Evolutionary conservation across 345 rosid genomes (phyloP), one percentile per base, ranked within the genome.

Genomic region (Brassica juncea): DNA sequence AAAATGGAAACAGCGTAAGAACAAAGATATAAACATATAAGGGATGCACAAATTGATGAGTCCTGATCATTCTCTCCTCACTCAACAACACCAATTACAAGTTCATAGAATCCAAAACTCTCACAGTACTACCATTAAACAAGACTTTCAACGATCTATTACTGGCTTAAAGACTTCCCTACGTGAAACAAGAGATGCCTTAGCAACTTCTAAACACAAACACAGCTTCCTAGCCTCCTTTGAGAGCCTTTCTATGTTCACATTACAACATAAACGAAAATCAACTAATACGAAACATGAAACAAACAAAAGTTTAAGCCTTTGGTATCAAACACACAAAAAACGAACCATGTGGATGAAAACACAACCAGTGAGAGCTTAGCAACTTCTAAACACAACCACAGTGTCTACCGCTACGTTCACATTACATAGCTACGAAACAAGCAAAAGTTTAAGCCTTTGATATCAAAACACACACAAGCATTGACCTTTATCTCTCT

Each of bases 401-500:
- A 32, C 35, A 32, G 35, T 6, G 5, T 32, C 35, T 35, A 35
- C 39, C 7, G 39, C 39, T 35, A 35, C 7, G 9, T 35, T 1
- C 39, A 35, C 39, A 35, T 6, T 35, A 35, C 1, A 35, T 44
- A 44, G 52, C 34, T 11, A 68, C 49, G 4, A 44, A 14, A 59
- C 54, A 69, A 30, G 19, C 4, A 49, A 62, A 62, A 60, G 27
- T 15, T 1, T 0, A 15, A 34, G 4, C 32, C 15, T 70, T 77
- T n/a, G 39, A 77, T 52, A 55, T 10, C 74, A 27, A 69, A 15
- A 70, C 31, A 70, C 30, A 77, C 25, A 60, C 31, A 4, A 49
- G 55, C 4, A 3, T 83, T 64, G 76, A 95, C 99, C 99, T 93
- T 93, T 78, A 93, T 86, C 77, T 88, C 90, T 75, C 82, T 84